Conservation (phyloP, 441 rosid species). For the Sinapis alba region DNA sequence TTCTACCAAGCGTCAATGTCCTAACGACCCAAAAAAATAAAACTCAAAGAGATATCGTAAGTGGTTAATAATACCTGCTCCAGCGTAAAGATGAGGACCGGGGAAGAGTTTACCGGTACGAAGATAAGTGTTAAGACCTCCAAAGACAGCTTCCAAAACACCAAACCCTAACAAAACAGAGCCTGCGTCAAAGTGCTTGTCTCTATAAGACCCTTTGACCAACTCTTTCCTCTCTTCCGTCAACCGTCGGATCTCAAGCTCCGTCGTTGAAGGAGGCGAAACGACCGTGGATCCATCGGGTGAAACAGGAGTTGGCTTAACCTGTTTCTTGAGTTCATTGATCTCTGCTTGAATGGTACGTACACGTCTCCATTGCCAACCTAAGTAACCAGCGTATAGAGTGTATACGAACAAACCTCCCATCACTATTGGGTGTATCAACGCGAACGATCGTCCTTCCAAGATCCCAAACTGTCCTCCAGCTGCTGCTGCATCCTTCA, state of each 20-base stretch:
- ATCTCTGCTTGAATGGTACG: conserved; percentile 79
- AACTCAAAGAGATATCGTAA: neutral
- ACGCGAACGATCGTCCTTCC: conserved; percentile 83
- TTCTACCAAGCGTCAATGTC: neutral
- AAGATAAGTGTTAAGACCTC: conserved; percentile 83
- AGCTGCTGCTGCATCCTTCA: conserved; percentile 78
- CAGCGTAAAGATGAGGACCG: conserved; percentile 93
- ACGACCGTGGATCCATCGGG: conserved; percentile 67
- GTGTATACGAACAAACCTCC: conserved; percentile 70
- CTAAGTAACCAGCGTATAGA: conserved; percentile 80
- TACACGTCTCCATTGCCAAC: conserved; percentile 97
- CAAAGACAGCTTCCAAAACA: conserved; percentile 72
- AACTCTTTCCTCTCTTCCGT: conserved; percentile 91
- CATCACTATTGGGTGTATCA: conserved; percentile 78
- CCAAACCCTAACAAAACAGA: conserved; percentile 86
- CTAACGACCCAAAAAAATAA: neutral
- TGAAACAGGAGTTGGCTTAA: conserved; percentile 73
- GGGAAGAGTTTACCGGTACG: conserved; percentile 93
- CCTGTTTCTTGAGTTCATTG: conserved; percentile 78
- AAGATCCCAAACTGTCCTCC: conserved; percentile 79
- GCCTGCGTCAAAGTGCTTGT: conserved; percentile 83
- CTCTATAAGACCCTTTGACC: conserved; percentile 74
- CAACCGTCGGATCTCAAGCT: conserved; percentile 70
- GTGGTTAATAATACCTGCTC: conserved; percentile 51
- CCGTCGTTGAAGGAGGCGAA: conserved; percentile 56